Conservation (phyloP, 2,329 filamentous ascomycete species). For the Curvularia hawaiiensis region DNA sequence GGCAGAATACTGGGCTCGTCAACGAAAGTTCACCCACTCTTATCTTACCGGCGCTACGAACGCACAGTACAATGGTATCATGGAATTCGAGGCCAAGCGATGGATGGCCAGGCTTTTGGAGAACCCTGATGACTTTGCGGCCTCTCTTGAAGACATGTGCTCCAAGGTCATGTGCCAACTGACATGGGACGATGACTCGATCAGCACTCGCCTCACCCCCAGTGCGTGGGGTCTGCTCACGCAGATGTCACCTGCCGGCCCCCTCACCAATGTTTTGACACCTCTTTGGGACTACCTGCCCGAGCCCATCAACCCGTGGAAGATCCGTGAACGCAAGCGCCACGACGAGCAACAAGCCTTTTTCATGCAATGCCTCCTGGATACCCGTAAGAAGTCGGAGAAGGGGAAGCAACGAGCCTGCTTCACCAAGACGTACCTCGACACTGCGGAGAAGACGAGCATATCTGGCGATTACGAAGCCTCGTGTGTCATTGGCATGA, state of each 20-base stretch:
- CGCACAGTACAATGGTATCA: constrained; percentile 52
- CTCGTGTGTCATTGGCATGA: constrained; percentile 48
- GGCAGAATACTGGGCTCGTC: constrained; percentile 60
- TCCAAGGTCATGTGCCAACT: constrained; percentile 62
- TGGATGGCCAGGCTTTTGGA: constrained; percentile 57
- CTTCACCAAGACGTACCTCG: constrained; percentile 42
- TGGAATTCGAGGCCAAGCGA: constrained; percentile 61
- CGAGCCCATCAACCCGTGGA: constrained; percentile 59
- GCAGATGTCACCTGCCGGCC: constrained; percentile 63
- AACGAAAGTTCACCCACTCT: constrained; percentile 59
- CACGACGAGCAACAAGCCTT: constrained; percentile 60
- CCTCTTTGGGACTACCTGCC: constrained; percentile 60
- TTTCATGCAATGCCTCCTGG: constrained; percentile 57
- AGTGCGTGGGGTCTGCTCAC: constrained; percentile 62
- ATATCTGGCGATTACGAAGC: constrained; percentile 47
- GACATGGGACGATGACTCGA: constrained; percentile 58
- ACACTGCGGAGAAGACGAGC: constrained; percentile 48
- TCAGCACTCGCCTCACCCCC: constrained; percentile 56
- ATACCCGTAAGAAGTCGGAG: constrained; percentile 42
- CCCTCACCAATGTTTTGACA: constrained; percentile 62
- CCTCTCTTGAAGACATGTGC: constrained; percentile 61
- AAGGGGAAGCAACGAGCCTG: constrained; percentile 41
- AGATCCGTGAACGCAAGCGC: constrained; percentile 57
- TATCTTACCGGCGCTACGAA: constrained; percentile 56
- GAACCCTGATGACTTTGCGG: constrained; percentile 58